Conservation (phyloP, 2,329 filamentous ascomycete species). For the Paradendryphiella salina region DNA sequence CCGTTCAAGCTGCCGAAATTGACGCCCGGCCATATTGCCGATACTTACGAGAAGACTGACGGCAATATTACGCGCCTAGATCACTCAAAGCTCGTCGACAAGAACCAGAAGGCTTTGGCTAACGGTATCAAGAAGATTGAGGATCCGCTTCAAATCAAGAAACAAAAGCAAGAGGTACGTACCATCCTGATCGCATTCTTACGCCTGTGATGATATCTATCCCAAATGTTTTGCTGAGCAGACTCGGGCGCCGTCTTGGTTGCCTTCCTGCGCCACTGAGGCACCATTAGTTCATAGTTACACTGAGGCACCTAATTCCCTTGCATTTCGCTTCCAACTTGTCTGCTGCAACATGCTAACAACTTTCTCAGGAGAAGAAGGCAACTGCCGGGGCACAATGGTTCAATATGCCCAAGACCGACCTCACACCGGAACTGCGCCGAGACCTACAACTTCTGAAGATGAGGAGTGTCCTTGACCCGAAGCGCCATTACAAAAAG, state of each 20-base stretch:
- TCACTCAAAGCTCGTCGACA: slow-evolving; percentile 54
- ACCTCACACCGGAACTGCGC: slow-evolving; percentile 82
- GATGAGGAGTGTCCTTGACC: slow-evolving; percentile 86
- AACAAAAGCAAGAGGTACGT: slow-evolving; percentile 57
- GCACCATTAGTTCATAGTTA: slow-evolving; percentile 72
- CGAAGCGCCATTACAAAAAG: slow-evolving; percentile 91
- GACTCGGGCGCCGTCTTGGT: slow-evolving; percentile 79
- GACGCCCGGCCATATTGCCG: slow-evolving; percentile 51
- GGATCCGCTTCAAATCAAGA: slow-evolving; percentile 54
- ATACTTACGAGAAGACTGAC: slow-evolving; percentile 59
- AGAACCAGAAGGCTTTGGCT: slow-evolving; percentile 53
- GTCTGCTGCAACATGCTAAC: slow-evolving; percentile 23
- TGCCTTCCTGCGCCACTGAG: slow-evolving; percentile 71
- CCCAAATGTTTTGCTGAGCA: slow-evolving; percentile 72
- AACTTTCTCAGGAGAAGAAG: slow-evolving; percentile 56
- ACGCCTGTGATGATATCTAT: slow-evolving; percentile 74
- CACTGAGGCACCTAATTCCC: slow-evolving; percentile 59
- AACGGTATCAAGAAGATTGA: slow-evolving; percentile 58
- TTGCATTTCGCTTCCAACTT: slow-evolving; percentile 10
- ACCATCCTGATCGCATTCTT: neutral
- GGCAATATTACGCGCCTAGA: slow-evolving; percentile 59
- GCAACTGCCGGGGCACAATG: slow-evolving; percentile 77
- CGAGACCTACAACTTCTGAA: slow-evolving; percentile 86
- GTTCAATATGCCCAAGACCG: slow-evolving; percentile 85
- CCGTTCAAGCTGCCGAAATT: slow-evolving; percentile 57